Evolutionary conservation across 1,139 yeast species (phyloP).

Genomic region (Scheffersomyces segobiensis): DNA sequence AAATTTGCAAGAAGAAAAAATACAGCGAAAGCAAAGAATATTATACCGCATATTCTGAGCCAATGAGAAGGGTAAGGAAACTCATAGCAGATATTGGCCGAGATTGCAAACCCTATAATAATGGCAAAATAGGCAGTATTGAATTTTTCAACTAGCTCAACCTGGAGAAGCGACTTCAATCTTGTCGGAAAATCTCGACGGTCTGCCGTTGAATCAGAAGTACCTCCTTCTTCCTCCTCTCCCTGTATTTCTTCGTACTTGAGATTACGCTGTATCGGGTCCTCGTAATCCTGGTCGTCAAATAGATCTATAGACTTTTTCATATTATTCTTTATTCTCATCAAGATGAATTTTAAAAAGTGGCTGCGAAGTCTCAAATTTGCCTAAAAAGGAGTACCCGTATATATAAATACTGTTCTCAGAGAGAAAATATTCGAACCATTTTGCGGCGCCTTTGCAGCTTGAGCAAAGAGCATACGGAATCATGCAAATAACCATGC

Average conservation of each 20-base stretch:
- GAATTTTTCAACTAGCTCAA: constrained; percentile 30
- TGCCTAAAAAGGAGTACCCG: neutral
- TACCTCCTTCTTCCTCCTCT: neutral
- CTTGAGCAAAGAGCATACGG: neutral
- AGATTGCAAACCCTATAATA: constrained; percentile 82
- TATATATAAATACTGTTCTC: neutral
- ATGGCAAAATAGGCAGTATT: constrained; percentile 66
- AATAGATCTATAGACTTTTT: neutral
- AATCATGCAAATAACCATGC: neutral
- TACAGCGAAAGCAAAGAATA: constrained; percentile 57
- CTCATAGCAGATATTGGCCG: constrained; percentile 55
- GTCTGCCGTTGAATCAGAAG: neutral
- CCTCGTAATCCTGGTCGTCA: neutral
- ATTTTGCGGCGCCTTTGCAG: neutral
- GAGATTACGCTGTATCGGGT: neutral
- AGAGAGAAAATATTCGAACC: neutral
- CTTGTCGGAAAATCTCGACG: neutral
- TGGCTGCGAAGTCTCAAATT: neutral
- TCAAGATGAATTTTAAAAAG: no score
- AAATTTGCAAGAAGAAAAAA: constrained; percentile 45
- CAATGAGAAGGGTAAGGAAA: constrained; percentile 68
- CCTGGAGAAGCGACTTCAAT: neutral
- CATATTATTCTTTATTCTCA: no score
- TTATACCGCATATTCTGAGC: constrained; percentile 58
- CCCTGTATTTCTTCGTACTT: neutral